These are phyloP conservation scores for Pisolithus marmoratus DNA, from an alignment of 768 basidiomycete species.

Conservation along the genomic window DNA sequence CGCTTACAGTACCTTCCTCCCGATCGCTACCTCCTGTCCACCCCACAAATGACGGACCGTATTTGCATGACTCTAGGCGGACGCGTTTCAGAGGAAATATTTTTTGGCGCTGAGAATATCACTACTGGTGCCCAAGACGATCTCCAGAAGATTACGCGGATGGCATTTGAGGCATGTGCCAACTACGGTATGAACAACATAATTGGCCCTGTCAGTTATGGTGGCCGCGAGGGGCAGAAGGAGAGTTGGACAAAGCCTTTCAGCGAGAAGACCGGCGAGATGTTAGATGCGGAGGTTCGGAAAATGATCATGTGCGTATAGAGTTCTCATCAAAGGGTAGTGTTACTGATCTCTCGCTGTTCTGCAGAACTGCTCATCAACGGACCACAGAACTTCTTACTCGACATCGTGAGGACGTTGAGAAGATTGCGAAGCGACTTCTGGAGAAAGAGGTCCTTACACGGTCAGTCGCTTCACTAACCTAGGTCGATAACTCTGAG, in stretches of 20 bases:
- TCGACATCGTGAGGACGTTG: conserved; percentile 79
- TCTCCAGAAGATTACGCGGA: conserved; percentile 93
- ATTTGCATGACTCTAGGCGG: conserved; percentile 99
- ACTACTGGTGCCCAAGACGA: conserved; percentile 99
- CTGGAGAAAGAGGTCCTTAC: conserved; percentile 96
- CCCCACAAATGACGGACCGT: conserved; percentile 89
- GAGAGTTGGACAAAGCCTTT: conserved; percentile 97
- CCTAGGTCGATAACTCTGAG: conserved; percentile 3
- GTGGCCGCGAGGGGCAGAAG: conserved; percentile 75
- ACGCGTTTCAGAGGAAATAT: conserved; percentile 96
- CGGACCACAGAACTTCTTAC: conserved; percentile 80
- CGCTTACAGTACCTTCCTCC: conserved; percentile 77
- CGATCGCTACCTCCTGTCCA: conserved; percentile 92
- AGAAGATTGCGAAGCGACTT: conserved; percentile 86
- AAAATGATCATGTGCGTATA: conserved; percentile 82
- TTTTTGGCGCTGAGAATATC: conserved; percentile 87
- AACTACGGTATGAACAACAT: conserved; percentile 96
- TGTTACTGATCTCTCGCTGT: conserved; percentile 7
- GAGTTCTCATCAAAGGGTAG: not conserved
- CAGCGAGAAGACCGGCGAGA: conserved; percentile 94
- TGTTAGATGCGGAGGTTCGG: conserved; percentile 85
- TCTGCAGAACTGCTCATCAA: conserved; percentile 61
- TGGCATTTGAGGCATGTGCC: conserved; percentile 94
- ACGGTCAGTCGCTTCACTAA: conserved; percentile 45
- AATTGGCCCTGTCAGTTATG: conserved; percentile 96